Evolutionary conservation across 169 alveolate genomes (phyloP).

Genomic region (Cryptosporidium muris): DNA sequence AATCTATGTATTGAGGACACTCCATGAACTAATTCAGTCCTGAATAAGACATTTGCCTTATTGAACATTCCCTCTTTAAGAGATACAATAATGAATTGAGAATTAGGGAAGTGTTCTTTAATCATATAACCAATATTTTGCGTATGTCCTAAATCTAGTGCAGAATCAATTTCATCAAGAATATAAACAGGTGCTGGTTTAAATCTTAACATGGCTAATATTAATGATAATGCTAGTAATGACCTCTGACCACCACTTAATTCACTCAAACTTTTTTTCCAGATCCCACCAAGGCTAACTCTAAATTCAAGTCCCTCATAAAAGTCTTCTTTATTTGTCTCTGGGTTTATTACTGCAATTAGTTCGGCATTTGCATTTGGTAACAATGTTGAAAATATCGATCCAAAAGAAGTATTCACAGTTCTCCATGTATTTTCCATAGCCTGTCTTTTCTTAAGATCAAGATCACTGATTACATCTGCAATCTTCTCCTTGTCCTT

Average conservation of each 20-base stretch:
- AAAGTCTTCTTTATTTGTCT: conserved; percentile 67
- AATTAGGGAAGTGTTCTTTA: conserved; percentile 93
- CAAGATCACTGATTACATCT: conserved; percentile 92
- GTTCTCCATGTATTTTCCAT: conserved; percentile 86
- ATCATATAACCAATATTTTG: conserved; percentile 97
- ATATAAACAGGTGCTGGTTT: conserved; percentile 99
- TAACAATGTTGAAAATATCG: conserved; percentile 91
- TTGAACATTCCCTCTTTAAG: conserved; percentile 97
- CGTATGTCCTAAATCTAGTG: conserved; percentile 98
- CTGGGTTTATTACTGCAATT: conserved; percentile 62
- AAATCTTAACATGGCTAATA: conserved; percentile 93
- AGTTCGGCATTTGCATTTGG: conserved; percentile 93
- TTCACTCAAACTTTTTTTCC: conserved; percentile 93
- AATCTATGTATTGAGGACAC: conserved; percentile 81
- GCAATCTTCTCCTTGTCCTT: conserved; percentile 90
- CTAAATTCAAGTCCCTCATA: conserved; percentile 83
- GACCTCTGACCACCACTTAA: conserved; percentile 96
- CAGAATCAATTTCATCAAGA: conserved; percentile 99
- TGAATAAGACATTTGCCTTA: conserved; percentile 97
- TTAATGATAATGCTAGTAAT: conserved; percentile 95
- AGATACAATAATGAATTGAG: conserved; percentile 96
- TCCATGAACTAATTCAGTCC: conserved; percentile 92
- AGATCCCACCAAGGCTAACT: conserved; percentile 90
- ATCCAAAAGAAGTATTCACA: conserved; percentile 90
- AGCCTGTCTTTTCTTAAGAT: conserved; percentile 88